Conservation (phyloP, 805 yeast genomes). For the Yamadazyma akitaensis region DNA sequence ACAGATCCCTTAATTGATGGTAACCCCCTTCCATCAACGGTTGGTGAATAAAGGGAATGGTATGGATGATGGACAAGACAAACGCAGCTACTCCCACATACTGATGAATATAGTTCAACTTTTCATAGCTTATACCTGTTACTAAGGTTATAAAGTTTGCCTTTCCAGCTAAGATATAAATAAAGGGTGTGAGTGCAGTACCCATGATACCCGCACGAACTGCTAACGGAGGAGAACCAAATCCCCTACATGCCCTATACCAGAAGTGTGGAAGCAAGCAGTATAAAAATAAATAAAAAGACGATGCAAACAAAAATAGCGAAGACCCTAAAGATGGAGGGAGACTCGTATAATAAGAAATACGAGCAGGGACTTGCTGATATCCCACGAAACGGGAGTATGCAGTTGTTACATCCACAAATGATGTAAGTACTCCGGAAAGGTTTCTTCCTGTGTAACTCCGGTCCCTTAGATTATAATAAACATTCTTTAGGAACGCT, state of each 20-base stretch:
- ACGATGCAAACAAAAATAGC: constrained; percentile 33
- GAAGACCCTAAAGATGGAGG: constrained; percentile 38
- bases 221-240: constrained; percentile 59
- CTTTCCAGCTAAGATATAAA: constrained; percentile 51
- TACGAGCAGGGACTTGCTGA: constrained; percentile 24
- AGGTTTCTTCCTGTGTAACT: constrained; percentile 13
- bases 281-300: constrained; percentile 30
- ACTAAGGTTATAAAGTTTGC: constrained; percentile 45
- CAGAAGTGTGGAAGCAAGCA: constrained; percentile 48
- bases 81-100: constrained; percentile 42
- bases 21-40: constrained; percentile 48
- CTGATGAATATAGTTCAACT: constrained; percentile 50
- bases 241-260: constrained; percentile 50
- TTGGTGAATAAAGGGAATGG: constrained; percentile 49
- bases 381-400: constrained; percentile 36
- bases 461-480: constrained; percentile 24
- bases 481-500: constrained; percentile 31
- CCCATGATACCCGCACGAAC: constrained; percentile 52
- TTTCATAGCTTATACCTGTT: constrained; percentile 56
- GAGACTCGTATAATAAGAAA: constrained; percentile 26
- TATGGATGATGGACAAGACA: constrained; percentile 46
- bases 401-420: constrained; percentile 26
- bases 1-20: constrained; percentile 15
- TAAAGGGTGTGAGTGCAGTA: constrained; percentile 48
- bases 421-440: constrained; percentile 15